phyloP scores from a whole-genome alignment of 257 asterid genomes.

The Salvia hispanica region DNA sequence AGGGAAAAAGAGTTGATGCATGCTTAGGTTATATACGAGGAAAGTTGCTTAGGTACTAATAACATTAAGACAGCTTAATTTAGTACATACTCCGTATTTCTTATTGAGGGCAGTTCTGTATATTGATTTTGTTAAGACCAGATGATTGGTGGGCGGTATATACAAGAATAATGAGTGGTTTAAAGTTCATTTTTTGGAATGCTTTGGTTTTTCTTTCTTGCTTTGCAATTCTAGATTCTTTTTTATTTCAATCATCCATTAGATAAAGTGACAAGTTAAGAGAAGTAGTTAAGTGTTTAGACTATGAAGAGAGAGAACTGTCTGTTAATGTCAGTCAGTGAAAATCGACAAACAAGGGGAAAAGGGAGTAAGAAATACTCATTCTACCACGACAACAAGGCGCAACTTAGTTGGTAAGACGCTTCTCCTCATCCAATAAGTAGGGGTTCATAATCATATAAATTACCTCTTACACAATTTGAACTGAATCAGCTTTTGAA shows the following conservation, averaged over 20 bases:
- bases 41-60: slow-evolving; percentile 25
- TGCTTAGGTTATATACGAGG: slow-evolving; percentile 33
- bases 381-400: no score
- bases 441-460: no score
- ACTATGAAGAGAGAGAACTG: no score
- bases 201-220: background rate
- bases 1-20: background rate
- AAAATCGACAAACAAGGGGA: no score
- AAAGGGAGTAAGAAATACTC: no score
- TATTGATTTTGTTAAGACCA: slow-evolving; percentile 55
- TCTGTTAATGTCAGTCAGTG: no score
- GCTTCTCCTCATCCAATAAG: no score
- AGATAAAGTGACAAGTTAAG: no score
- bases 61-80: slow-evolving; percentile 22
- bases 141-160: slow-evolving; percentile 42
- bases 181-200: background rate
- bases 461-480: background rate
- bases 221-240: background rate
- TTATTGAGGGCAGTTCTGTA: slow-evolving; percentile 64
- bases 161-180: slow-evolving; percentile 37
- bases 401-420: no score
- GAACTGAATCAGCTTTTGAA: background rate
- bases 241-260: no score
- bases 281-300: no score
- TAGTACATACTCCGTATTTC: slow-evolving; percentile 14